Conservation (phyloP, 768 basidiomycete genomes). For the Xerocomus brunneocitrinus region DNA sequence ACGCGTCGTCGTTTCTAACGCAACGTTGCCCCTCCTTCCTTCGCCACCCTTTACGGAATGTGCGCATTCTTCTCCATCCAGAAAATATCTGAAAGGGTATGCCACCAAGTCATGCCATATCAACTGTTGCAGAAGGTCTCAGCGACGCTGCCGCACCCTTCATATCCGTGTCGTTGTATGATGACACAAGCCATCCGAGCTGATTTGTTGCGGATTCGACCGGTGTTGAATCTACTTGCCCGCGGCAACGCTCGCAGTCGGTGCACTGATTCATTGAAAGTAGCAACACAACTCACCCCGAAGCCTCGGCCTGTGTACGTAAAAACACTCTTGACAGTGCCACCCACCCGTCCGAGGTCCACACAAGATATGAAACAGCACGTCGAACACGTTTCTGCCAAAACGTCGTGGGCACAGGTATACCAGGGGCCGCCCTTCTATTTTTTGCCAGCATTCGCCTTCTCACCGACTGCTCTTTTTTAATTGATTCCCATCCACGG, state of each 20-base stretch:
- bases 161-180: slow-evolving; percentile 9
- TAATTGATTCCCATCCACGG: slow-evolving; percentile 2
- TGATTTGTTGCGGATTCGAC: neutral
- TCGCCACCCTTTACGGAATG: neutral
- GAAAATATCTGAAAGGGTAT: slow-evolving; percentile 7
- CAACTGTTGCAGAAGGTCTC: neutral
- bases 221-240: neutral
- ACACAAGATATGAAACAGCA: slow-evolving; percentile 6
- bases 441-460: neutral
- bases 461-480: slow-evolving; percentile 3
- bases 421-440: neutral
- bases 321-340: neutral
- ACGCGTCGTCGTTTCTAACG: slow-evolving; percentile 8
- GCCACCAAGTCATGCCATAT: neutral
- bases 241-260: neutral
- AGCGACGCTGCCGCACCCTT: slow-evolving; percentile 6
- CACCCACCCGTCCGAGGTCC: slow-evolving; percentile 10
- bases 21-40: slow-evolving; percentile 7
- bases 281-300: neutral
- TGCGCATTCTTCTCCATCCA: neutral
- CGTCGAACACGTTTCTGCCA: slow-evolving; percentile 22
- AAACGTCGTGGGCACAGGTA: slow-evolving; percentile 5
- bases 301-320: slow-evolving; percentile 15
- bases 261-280: neutral
- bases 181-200: neutral